These are phyloP conservation scores for Diaporthe vaccinii DNA, from an alignment of 2,329 filamentous ascomycete species.

Conservation along the genomic window DNA sequence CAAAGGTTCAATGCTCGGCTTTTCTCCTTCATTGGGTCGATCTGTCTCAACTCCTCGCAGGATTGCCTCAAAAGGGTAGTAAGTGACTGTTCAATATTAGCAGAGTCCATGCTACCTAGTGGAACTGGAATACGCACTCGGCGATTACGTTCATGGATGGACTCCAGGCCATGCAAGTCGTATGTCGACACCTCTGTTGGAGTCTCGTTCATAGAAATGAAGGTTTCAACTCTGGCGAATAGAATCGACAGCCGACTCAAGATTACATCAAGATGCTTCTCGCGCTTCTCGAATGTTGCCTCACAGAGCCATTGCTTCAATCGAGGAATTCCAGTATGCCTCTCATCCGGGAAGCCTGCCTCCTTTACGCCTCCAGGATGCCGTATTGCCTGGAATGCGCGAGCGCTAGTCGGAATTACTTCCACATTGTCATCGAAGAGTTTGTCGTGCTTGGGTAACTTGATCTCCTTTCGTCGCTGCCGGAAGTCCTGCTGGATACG, in stretches of 20 bases:
- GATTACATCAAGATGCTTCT: neutral
- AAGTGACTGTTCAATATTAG: neutral
- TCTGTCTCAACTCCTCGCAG: neutral
- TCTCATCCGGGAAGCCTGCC: neutral
- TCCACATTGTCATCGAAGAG: neutral
- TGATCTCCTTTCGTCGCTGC: neutral
- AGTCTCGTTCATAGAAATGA: neutral
- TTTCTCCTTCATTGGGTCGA: neutral
- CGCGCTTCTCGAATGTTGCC: neutral
- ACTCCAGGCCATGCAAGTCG: neutral
- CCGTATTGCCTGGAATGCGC: neutral
- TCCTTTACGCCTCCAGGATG: neutral
- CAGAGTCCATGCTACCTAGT: neutral
- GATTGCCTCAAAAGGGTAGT: neutral
- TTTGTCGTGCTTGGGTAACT: neutral
- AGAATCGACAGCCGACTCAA: neutral
- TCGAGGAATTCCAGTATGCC: neutral
- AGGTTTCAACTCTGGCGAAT: neutral
- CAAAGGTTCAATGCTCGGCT: neutral
- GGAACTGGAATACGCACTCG: neutral
- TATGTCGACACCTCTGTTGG: neutral
- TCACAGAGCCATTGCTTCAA: neutral
- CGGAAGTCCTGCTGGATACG: neutral
- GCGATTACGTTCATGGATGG: neutral
- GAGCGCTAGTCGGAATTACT: neutral